Evolutionary conservation across 768 basidiomycete genomes (phyloP).

Genomic region (Mycena haematopus): DNA sequence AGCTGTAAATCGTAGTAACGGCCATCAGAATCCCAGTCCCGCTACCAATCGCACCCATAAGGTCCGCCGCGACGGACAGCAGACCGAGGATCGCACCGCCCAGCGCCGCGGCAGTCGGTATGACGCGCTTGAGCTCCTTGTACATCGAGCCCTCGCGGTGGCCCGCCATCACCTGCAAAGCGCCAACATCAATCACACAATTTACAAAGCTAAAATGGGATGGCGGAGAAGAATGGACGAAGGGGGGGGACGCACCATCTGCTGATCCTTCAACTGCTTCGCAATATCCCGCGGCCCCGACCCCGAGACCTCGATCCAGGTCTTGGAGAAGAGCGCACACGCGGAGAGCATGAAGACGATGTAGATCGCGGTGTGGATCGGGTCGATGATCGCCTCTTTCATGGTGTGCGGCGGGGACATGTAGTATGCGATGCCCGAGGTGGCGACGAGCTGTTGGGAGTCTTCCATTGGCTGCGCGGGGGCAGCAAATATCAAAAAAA

Average conservation of each 20-base stretch:
- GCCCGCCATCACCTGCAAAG: constrained; percentile 72
- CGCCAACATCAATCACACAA: not conserved
- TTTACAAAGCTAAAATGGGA: too few relatives aligned
- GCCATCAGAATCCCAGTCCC: constrained; percentile 98
- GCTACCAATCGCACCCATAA: constrained; percentile 95
- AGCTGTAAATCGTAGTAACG: constrained; percentile 96
- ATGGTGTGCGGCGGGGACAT: constrained; percentile 98
- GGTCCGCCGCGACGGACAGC: constrained; percentile 88
- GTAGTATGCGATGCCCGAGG: constrained; percentile 94
- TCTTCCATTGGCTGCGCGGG: constrained; percentile 86
- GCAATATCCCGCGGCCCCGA: constrained; percentile 95
- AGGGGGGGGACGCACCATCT: constrained; percentile 69
- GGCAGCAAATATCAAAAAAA: not conserved
- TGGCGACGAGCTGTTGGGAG: constrained; percentile 88
- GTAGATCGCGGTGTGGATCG: constrained; percentile 91
- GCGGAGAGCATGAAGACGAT: constrained; percentile 92
- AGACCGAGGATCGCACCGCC: constrained; percentile 97
- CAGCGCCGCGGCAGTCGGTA: constrained; percentile 96
- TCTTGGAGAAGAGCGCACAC: constrained; percentile 98
- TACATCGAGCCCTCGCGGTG: constrained; percentile 99
- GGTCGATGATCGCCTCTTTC: constrained; percentile 86
- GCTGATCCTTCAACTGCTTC: constrained; percentile 98
- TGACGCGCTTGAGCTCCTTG: constrained; percentile 97
- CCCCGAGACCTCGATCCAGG: constrained; percentile 99
- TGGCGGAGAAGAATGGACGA: constrained; percentile 1